Evolutionary conservation across 2,329 filamentous ascomycete species (phyloP), one percentile per base, ranked within the genome.

Genomic region (Aspergillus sp.): DNA sequence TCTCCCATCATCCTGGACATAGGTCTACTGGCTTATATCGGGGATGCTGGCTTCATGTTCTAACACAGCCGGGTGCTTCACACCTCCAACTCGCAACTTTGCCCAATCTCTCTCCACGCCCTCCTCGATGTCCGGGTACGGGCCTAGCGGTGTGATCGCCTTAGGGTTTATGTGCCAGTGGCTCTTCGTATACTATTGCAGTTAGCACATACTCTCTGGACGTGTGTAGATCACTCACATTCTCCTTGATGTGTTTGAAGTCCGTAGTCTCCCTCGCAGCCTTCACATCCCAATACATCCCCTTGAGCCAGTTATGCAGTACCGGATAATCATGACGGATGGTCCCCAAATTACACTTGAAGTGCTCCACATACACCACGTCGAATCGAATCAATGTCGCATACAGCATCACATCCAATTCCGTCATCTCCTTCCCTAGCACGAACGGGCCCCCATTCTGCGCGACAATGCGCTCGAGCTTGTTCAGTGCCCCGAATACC

Each of bases 191-290:
- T 85, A 63, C 75, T 80, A 25, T 6, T 23, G 1, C 4, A 58
- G 54, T 62, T 41, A 57, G 39, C 30, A 30, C 30, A 5, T 23
- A 19, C 3, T 17, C 58, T 66, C 75, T 61, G 63, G 8, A 30
- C 10, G 10, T 11, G 4, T 6, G 13, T 15, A 19, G 6, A 19
- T 3, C 5, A 56, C 61, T 42, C 19, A 63, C 61, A 42, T 87
- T 88, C 70, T 90, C 87, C 73, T 89, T 90, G 70, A 89, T 89
- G 67, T 90, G 87, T 62, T 75, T 82, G 64, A 89, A 89, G 62
- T 89, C 78, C 0, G 87, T 89, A 15, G 83, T 86, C 65, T 85
- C 83, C 59, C 71, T 80, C 62, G 86, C 86, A 0, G 81, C 84
- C 17, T 74, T 67, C 1, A 83, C 78, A 60, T 83, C 81, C 80